Conservation (phyloP, 768 basidiomycete genomes). For the Mycena alexandri region DNA sequence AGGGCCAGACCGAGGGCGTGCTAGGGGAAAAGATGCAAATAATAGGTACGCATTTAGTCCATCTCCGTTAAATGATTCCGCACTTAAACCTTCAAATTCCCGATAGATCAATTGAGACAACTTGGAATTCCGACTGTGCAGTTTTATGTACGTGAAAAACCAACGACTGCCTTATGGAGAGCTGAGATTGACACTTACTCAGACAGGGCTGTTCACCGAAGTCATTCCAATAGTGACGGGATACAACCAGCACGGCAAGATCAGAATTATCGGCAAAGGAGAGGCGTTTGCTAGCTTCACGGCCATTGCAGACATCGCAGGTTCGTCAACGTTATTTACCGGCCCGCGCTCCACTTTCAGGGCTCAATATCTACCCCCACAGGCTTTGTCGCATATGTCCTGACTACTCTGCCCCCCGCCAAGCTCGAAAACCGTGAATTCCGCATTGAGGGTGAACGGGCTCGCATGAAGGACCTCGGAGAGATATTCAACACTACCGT, state of each 20-base stretch:
- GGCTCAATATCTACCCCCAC: conserved; percentile 17
- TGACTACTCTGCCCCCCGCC: background rate
- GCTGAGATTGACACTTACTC: background rate
- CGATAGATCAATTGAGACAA: conserved; percentile 45
- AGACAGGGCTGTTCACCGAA: conserved; percentile 43
- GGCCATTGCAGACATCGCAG: conserved; percentile 45
- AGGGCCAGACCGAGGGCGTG: conserved; percentile 46
- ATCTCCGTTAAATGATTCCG: background rate
- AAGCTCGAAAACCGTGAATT: background rate
- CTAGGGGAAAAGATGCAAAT: conserved; percentile 43
- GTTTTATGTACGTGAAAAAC: conserved; percentile 45
- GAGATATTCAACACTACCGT: background rate
- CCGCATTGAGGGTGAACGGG: background rate
- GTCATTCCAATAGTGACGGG: conserved; percentile 45
- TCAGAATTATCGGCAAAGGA: conserved; percentile 48
- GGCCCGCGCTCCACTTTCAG: no score
- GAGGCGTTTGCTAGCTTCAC: conserved; percentile 45
- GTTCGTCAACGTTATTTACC: background rate
- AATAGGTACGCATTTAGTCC: conserved; percentile 43
- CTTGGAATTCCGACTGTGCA: conserved; percentile 47
- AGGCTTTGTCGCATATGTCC: conserved; percentile 34
- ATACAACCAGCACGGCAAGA: conserved; percentile 43
- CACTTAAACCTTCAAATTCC: background rate
- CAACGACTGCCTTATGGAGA: background rate
- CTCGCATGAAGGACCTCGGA: background rate